phyloP scores from a whole-genome alignment of 306 rosid genomes.

The Hippophae gyantsensis region DNA sequence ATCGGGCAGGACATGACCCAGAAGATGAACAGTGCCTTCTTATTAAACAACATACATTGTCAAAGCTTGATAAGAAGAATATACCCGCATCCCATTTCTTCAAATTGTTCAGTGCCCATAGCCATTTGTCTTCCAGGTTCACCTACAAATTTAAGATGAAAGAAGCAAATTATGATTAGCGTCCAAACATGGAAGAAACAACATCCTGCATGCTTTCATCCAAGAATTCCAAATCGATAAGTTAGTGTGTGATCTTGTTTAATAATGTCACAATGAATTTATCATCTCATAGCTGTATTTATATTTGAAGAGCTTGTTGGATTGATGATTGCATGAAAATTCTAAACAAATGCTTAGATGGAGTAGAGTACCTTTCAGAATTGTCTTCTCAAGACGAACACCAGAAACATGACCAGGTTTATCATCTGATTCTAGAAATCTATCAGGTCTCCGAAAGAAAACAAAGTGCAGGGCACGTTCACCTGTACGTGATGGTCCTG shows the following conservation, averaged over 20 bases:
- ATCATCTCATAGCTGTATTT: background rate
- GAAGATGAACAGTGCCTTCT: background rate
- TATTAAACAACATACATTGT: no score
- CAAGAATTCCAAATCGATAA: background rate
- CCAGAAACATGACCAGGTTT: slow-evolving; percentile 47
- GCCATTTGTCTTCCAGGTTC: slow-evolving; percentile 71
- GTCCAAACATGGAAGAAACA: background rate
- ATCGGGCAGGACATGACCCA: background rate
- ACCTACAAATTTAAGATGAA: slow-evolving; percentile 39
- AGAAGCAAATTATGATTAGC: background rate
- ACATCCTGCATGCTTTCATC: background rate
- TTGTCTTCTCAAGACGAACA: slow-evolving; percentile 66
- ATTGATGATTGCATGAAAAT: background rate
- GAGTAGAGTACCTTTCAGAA: slow-evolving; percentile 43
- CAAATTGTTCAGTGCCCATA: slow-evolving; percentile 63
- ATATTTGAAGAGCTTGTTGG: slow-evolving; percentile 2
- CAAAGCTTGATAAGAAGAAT: slow-evolving; percentile 3
- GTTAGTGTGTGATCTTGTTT: no score
- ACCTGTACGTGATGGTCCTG: slow-evolving; percentile 36
- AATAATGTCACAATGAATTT: no score
- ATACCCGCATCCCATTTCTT: slow-evolving; percentile 76
- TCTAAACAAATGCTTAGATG: background rate
- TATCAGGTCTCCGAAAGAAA: slow-evolving; percentile 68
- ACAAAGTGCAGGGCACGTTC: slow-evolving; percentile 69
- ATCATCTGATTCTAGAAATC: slow-evolving; percentile 51